phyloP scores from a whole-genome alignment of 768 basidiomycete genomes.

The Obba rivulosa region DNA sequence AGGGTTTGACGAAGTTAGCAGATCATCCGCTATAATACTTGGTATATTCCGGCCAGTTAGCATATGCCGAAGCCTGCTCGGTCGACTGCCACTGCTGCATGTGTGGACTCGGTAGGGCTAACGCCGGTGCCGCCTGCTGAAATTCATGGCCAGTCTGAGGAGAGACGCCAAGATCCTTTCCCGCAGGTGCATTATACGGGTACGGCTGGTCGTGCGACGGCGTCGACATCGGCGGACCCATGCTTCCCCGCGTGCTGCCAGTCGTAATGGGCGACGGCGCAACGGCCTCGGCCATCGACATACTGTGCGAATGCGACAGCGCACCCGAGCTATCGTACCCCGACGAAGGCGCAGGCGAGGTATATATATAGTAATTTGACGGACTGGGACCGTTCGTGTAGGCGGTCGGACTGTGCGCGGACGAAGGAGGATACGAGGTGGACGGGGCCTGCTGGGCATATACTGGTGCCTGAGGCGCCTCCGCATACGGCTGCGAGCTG shows the following conservation, averaged over 20 bases:
- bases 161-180: not conserved
- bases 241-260: not conserved
- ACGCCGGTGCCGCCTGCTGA: not conserved
- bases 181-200: not conserved
- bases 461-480: conserved; percentile 14
- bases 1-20: too few relatives aligned
- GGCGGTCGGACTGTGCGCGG: conserved; percentile 5
- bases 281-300: conserved; percentile 6
- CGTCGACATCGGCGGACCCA: conserved; percentile 8
- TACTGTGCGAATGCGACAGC: conserved; percentile 2
- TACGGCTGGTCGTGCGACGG: conserved; percentile 4
- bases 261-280: conserved; percentile 4
- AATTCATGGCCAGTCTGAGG: not conserved
- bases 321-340: conserved; percentile 8
- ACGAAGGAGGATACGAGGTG: conserved; percentile 5
- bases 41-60: too few relatives aligned
- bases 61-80: too few relatives aligned
- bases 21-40: too few relatives aligned
- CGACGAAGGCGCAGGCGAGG: conserved; percentile 8
- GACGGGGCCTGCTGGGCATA: conserved; percentile 10
- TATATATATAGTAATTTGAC: conserved; percentile 14
- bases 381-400: conserved; percentile 9
- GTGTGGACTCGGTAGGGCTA: not conserved
- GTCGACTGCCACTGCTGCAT: not conserved
- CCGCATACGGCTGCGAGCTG: conserved; percentile 12